Evolutionary conservation across 805 yeast species (phyloP).

Genomic region (Candida wancherniae): DNA sequence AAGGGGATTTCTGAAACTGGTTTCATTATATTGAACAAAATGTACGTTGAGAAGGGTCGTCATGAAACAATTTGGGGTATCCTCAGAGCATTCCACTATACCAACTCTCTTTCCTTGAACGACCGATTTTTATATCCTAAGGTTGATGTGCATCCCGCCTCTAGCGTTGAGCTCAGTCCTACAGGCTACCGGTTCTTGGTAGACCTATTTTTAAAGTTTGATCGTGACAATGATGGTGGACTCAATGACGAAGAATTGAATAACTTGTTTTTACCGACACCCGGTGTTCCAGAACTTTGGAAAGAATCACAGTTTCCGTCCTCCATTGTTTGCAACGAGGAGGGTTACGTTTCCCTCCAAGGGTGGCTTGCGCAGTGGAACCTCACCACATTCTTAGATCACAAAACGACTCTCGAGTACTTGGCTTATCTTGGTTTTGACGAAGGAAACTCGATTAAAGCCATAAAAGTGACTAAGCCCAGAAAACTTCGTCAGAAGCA

Average conservation of each 20-base stretch:
- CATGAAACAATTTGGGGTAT: constrained; percentile 98
- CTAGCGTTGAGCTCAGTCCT: constrained; percentile 90
- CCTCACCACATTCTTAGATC: constrained; percentile 86
- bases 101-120: constrained; percentile 82
- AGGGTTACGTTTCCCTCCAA: constrained; percentile 85
- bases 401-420: constrained; percentile 79
- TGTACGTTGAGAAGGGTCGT: constrained; percentile 86
- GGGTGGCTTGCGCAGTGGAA: constrained; percentile 99
- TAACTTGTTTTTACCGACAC: constrained; percentile 78
- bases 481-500: constrained; percentile 68
- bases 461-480: constrained; percentile 78
- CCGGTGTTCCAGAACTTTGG: constrained; percentile 91
- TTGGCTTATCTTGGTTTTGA: constrained; percentile 89
- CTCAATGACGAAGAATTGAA: constrained; percentile 67
- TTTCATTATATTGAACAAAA: constrained; percentile 68
- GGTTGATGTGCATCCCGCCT: constrained; percentile 63
- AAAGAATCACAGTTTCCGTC: constrained; percentile 77
- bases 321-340: constrained; percentile 84
- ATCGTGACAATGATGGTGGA: constrained; percentile 96
- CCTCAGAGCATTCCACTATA: constrained; percentile 79
- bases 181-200: constrained; percentile 88
- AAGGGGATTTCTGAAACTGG: constrained; percentile 70
- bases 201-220: constrained; percentile 81
- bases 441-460: constrained; percentile 32
- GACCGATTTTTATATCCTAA: constrained; percentile 78